Conservation (phyloP, 345 rosid species). For the Hibiscus tridactylites region DNA sequence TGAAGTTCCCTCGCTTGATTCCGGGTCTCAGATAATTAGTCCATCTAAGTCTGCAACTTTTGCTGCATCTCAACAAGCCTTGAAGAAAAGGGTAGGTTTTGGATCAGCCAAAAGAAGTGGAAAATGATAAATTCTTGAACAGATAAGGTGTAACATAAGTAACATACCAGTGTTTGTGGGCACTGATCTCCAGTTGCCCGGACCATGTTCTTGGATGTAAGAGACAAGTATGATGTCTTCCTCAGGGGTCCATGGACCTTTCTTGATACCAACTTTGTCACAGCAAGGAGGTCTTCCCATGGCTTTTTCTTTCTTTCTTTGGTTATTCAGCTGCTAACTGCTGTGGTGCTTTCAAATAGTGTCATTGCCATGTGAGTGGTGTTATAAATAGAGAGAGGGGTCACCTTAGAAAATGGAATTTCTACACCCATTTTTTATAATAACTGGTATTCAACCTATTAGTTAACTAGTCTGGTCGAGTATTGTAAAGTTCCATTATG, state of each 20-base stretch:
- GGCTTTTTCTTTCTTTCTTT: neutral
- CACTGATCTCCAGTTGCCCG: constrained; percentile 96
- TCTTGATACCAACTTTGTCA: constrained; percentile 82
- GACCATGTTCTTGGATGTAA: constrained; percentile 92
- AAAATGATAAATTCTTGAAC: neutral
- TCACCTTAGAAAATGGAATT: constrained; percentile 23
- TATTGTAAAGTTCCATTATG: too few species aligned
- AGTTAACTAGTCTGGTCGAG: too few species aligned
- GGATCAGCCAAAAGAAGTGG: neutral
- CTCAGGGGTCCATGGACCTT: constrained; percentile 99
- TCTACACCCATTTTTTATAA: neutral
- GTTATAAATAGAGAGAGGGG: constrained; percentile 10
- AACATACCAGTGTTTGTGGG: constrained; percentile 80
- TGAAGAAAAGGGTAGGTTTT: neutral
- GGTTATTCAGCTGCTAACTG: constrained; percentile 4
- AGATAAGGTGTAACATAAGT: neutral
- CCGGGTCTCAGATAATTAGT: constrained; percentile 99
- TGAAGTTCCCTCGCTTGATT: constrained; percentile 92
- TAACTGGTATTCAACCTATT: too few species aligned
- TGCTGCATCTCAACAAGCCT: constrained; percentile 93
- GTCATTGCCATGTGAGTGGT: constrained; percentile 12
- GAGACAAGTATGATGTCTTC: constrained; percentile 90
- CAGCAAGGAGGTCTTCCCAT: constrained; percentile 98
- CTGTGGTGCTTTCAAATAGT: constrained; percentile 24
- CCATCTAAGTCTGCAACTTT: constrained; percentile 99